Percentiles rank a stretch among this genome's conserved stretches.
These are phyloP conservation scores for Scheffersomyces quercinus DNA, from an alignment of 1,139 yeast species.

Conservation along the genomic window DNA sequence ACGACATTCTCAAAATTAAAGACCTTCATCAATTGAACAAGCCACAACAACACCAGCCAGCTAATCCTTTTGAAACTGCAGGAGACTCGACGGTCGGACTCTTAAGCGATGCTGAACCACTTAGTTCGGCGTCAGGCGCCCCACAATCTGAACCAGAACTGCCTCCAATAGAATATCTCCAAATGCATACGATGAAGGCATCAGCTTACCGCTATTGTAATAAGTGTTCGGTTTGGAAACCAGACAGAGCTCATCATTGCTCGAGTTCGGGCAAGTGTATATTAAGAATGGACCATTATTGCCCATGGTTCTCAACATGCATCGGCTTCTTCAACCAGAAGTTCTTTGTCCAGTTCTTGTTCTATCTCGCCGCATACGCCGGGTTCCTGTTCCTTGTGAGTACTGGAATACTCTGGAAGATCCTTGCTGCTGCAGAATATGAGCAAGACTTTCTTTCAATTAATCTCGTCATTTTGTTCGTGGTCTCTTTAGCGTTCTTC, in stretches of 20 bases:
- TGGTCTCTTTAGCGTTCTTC: constrained; percentile 64
- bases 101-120: not conserved
- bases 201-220: constrained; percentile 56
- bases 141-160: constrained; percentile 14
- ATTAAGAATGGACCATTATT: constrained; percentile 84
- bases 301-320: constrained; percentile 96
- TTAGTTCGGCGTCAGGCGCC: constrained; percentile 3
- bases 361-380: constrained; percentile 53
- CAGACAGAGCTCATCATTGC: constrained; percentile 93
- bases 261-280: constrained; percentile 70
- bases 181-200: constrained; percentile 27
- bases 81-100: not conserved
- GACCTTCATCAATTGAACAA: constrained; percentile 9
- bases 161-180: constrained; percentile 34
- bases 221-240: constrained; percentile 85
- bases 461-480: constrained; percentile 58
- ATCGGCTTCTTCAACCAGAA: constrained; percentile 83
- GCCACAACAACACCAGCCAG: constrained; percentile 1
- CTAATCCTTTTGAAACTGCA: not conserved
- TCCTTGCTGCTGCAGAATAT: constrained; percentile 48
- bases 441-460: constrained; percentile 50
- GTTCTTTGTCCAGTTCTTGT: constrained; percentile 71
- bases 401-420: constrained; percentile 44
- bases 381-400: constrained; percentile 42
- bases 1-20: constrained; percentile 32